These are phyloP conservation scores for Phytophthora constricta DNA, from an alignment of 352 stramenopile species.

Conservation along the genomic window DNA sequence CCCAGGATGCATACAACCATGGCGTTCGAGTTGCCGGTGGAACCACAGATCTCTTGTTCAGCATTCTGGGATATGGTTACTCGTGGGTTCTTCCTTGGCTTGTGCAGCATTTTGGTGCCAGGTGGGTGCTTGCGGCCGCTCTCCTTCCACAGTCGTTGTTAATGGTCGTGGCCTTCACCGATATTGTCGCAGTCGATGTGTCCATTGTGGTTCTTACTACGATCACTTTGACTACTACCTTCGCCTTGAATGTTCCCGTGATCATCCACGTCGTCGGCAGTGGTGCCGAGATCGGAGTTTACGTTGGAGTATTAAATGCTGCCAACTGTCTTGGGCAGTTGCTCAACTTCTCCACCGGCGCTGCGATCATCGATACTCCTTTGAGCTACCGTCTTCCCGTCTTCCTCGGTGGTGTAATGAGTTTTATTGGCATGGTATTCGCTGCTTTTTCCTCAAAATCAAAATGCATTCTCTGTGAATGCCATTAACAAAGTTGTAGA, in stretches of 20 bases:
- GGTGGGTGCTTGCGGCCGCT: slow-evolving; percentile 22
- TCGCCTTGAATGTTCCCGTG: slow-evolving; percentile 29
- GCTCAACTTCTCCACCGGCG: slow-evolving; percentile 30
- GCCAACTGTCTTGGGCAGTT: slow-evolving; percentile 34
- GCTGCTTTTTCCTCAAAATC: slow-evolving; percentile 50
- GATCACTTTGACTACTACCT: slow-evolving; percentile 23
- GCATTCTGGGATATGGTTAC: slow-evolving; percentile 46
- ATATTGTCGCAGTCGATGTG: slow-evolving; percentile 21
- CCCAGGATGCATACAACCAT: slow-evolving; percentile 49
- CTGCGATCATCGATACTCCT: slow-evolving; percentile 15
- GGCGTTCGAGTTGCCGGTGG: slow-evolving; percentile 40
- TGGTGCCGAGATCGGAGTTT: slow-evolving; percentile 30
- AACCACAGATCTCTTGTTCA: slow-evolving; percentile 46
- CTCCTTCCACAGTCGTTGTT: slow-evolving; percentile 27
- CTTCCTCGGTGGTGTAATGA: slow-evolving; percentile 32
- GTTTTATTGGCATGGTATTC: slow-evolving; percentile 40
- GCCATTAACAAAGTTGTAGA: too few species aligned
- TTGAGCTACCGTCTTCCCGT: slow-evolving; percentile 35
- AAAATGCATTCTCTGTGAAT: slow-evolving; percentile 50
- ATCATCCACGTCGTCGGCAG: slow-evolving; percentile 30
- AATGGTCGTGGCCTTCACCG: slow-evolving; percentile 21
- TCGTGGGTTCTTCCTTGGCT: slow-evolving; percentile 52
- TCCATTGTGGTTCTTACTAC: slow-evolving; percentile 22
- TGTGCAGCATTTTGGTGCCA: slow-evolving; percentile 39
- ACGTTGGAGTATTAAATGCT: slow-evolving; percentile 32